Conservation (phyloP, 2,329 filamentous ascomycete species). For the Biscogniauxia sp. region DNA sequence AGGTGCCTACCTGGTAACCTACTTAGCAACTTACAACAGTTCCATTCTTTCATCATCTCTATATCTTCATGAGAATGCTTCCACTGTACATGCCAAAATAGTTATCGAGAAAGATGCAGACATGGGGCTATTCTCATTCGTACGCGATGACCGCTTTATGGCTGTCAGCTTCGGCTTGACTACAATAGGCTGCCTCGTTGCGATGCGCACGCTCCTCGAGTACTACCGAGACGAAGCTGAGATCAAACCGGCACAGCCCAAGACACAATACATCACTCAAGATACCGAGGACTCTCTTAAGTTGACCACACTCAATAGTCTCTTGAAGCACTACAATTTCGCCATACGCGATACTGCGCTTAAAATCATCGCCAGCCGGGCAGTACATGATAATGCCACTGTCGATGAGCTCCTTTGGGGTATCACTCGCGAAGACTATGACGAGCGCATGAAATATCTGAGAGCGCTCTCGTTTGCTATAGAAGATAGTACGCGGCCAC, state of each 20-base stretch:
- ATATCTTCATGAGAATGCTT: too few species aligned
- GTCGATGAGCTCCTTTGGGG: conserved; percentile 54
- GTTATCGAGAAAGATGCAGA: conserved; percentile 12
- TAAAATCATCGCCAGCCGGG: conserved; percentile 55
- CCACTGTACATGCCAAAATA: too few species aligned
- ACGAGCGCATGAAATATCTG: conserved; percentile 55
- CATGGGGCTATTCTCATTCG: conserved; percentile 40
- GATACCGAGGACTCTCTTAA: conserved; percentile 72
- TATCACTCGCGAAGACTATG: conserved; percentile 58
- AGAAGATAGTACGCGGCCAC: conserved; percentile 40
- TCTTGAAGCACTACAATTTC: conserved; percentile 69
- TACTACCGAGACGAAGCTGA: conserved; percentile 63
- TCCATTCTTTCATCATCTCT: not conserved
- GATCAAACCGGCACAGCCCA: conserved; percentile 62
- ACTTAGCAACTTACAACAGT: not conserved
- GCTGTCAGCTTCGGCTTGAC: conserved; percentile 55
- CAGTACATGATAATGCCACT: conserved; percentile 56
- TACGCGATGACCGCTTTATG: conserved; percentile 53
- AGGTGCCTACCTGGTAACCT: too few species aligned
- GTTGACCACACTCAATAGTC: conserved; percentile 62
- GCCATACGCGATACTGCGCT: conserved; percentile 68
- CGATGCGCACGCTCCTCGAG: conserved; percentile 57
- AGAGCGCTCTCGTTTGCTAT: conserved; percentile 56
- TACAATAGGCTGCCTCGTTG: conserved; percentile 55
- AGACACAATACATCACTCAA: conserved; percentile 71